These are phyloP conservation scores for Euclidium syriacum DNA, from an alignment of 345 rosid genomes.

Conservation along the genomic window DNA sequence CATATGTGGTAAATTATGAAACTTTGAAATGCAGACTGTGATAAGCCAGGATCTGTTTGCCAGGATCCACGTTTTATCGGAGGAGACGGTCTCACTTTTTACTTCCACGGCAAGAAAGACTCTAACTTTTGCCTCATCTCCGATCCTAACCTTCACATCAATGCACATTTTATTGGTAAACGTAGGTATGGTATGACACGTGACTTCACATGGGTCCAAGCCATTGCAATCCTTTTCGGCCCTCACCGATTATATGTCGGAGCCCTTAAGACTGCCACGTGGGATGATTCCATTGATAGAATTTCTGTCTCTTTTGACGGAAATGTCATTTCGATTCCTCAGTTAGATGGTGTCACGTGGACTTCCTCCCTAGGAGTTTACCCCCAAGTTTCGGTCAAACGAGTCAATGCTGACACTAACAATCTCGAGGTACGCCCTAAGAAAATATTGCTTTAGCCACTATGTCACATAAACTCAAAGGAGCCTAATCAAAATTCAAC, in stretches of 20 bases:
- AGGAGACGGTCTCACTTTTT: conserved; percentile 61
- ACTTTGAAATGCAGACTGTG: conserved; percentile 37
- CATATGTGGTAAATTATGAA: background rate
- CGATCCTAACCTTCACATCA: conserved; percentile 48
- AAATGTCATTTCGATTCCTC: conserved; percentile 20
- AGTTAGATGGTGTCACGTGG: conserved; percentile 37
- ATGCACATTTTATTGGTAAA: conserved; percentile 52
- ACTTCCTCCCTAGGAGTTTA: conserved; percentile 19
- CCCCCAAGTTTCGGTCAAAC: conserved; percentile 26
- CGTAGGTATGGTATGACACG: conserved; percentile 43
- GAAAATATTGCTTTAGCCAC: background rate
- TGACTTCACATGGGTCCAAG: conserved; percentile 63
- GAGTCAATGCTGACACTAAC: conserved; percentile 36
- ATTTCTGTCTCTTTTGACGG: conserved; percentile 41
- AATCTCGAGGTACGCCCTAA: conserved; percentile 26
- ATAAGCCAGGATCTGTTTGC: conserved; percentile 53
- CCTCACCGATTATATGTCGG: conserved; percentile 46
- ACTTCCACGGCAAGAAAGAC: conserved; percentile 70
- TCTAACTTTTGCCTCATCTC: conserved; percentile 48
- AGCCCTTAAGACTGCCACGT: conserved; percentile 48
- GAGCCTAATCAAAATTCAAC: background rate
- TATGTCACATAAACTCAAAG: background rate
- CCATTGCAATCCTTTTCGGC: conserved; percentile 44
- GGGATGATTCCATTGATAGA: conserved; percentile 46
- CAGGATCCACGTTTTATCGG: conserved; percentile 69